These are phyloP conservation scores for Venturia asperata DNA, from an alignment of 2,329 filamentous ascomycete genomes.

Conservation along the genomic window DNA sequence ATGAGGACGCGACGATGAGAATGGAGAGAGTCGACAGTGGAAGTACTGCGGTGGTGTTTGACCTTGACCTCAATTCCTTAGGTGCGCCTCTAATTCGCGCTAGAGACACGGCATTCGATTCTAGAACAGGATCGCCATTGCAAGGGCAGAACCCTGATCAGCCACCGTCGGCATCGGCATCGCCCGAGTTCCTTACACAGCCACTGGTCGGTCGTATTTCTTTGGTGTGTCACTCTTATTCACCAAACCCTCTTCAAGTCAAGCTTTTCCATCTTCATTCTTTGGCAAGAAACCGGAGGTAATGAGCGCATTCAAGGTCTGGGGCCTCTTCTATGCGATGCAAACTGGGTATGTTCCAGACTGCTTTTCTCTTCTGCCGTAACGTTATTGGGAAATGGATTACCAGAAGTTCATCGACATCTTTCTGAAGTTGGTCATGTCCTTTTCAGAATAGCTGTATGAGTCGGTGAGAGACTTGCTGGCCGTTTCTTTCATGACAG, in stretches of 20 bases:
- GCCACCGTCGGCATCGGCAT: too few species aligned
- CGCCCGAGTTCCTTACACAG: too few species aligned
- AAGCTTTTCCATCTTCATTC: too few species aligned
- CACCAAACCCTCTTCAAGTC: not conserved
- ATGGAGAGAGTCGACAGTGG: not conserved
- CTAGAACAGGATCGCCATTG: not conserved
- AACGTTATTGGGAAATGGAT: too few species aligned
- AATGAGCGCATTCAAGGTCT: too few species aligned
- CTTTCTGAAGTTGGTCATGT: too few species aligned
- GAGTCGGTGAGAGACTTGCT: too few species aligned
- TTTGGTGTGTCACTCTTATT: not conserved
- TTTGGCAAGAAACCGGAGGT: too few species aligned
- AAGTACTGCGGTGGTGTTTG: not conserved
- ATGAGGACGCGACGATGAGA: not conserved
- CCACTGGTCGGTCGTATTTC: not conserved
- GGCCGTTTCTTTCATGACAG: not conserved
- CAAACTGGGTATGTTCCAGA: conserved; percentile 5
- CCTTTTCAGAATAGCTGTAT: too few species aligned
- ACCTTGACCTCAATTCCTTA: not conserved
- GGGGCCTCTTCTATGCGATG: not conserved
- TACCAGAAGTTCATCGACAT: too few species aligned
- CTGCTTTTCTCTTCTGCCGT: too few species aligned
- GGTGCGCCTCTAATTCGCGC: not conserved
- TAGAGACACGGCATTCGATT: not conserved
- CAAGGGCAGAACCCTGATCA: not conserved